phyloP scores from a whole-genome alignment of 208 protist species.

The Acanthamoeba lenticulata region DNA sequence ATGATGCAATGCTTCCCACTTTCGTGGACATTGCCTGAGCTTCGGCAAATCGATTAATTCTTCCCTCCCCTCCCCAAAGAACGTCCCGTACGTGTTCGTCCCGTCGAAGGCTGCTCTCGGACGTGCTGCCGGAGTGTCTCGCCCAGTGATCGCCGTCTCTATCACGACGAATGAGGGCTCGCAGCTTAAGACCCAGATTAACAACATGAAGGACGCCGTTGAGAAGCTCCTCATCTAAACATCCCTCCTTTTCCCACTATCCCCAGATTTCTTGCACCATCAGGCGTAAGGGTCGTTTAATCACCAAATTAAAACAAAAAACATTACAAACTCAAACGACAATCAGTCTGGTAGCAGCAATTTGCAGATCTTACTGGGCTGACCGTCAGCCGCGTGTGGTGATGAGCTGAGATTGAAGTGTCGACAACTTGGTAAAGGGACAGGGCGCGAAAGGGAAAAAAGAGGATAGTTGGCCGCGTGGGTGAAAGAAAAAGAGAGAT shows the following conservation, averaged over 20 bases:
- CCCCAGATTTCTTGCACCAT: too few relatives aligned
- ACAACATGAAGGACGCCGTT: constrained; percentile 97
- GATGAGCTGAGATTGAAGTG: too few relatives aligned
- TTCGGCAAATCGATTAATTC: constrained; percentile 49
- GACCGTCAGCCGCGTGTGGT: too few relatives aligned
- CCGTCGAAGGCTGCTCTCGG: constrained; percentile 98
- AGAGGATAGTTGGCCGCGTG: neutral
- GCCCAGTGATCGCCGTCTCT: constrained; percentile 97
- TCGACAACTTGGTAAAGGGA: too few relatives aligned
- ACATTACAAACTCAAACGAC: too few relatives aligned
- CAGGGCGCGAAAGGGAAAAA: too few relatives aligned
- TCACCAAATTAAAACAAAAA: too few relatives aligned
- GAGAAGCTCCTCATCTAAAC: constrained; percentile 96
- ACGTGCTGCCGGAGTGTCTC: constrained; percentile 97
- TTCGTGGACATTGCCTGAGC: constrained; percentile 52
- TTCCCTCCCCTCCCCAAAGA: constrained; percentile 80
- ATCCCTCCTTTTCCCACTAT: too few relatives aligned
- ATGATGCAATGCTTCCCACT: neutral
- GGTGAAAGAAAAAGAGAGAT: neutral
- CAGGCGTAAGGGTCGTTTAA: too few relatives aligned
- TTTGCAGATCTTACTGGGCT: too few relatives aligned
- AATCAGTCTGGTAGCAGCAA: too few relatives aligned
- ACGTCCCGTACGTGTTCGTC: constrained; percentile 99
- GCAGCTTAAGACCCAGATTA: constrained; percentile 96
- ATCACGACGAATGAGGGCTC: constrained; percentile 97